A percentile compares a stretch with the other conserved stretches of the same genome.
These are phyloP conservation scores for Gillenia trifoliata DNA, from an alignment of 306 rosid genomes.

Conservation along the genomic window DNA sequence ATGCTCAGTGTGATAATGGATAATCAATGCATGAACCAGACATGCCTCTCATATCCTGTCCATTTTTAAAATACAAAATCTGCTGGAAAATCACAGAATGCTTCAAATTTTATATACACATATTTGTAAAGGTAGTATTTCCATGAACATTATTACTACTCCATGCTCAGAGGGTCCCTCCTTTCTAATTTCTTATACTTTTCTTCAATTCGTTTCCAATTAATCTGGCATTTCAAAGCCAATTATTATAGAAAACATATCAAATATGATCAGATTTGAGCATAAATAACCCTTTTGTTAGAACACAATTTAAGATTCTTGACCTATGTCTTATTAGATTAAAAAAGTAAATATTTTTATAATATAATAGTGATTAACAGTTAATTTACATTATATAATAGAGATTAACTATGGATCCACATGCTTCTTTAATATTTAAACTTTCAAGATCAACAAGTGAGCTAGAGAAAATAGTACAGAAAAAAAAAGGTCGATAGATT, in stretches of 20 bases:
- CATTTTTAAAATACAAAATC: conserved; percentile 4
- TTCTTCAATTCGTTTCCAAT: not conserved
- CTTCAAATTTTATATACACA: not conserved
- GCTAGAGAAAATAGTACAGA: not conserved
- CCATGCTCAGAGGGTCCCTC: not conserved
- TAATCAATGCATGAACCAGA: conserved; percentile 45
- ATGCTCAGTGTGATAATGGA: conserved; percentile 19
- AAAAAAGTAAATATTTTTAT: not conserved
- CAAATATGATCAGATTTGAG: not conserved
- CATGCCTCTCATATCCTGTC: conserved; percentile 29
- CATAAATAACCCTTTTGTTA: not conserved
- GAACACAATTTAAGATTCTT: not conserved
- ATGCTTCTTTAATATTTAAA: not conserved
- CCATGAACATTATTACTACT: not conserved
- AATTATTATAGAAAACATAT: not conserved
- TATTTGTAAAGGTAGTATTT: not conserved
- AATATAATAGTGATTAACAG: not conserved
- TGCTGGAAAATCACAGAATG: not conserved
- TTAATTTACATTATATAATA: not conserved
- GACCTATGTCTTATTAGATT: not conserved
- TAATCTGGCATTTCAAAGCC: not conserved
- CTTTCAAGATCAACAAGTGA: not conserved
- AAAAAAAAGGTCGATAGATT: too few species aligned
- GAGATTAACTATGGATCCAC: not conserved
- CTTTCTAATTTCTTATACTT: not conserved